Evolutionary conservation across 2,329 filamentous ascomycete species (phyloP), one percentile per base, ranked within the genome.

Genomic region (Beauveria bassiana): DNA sequence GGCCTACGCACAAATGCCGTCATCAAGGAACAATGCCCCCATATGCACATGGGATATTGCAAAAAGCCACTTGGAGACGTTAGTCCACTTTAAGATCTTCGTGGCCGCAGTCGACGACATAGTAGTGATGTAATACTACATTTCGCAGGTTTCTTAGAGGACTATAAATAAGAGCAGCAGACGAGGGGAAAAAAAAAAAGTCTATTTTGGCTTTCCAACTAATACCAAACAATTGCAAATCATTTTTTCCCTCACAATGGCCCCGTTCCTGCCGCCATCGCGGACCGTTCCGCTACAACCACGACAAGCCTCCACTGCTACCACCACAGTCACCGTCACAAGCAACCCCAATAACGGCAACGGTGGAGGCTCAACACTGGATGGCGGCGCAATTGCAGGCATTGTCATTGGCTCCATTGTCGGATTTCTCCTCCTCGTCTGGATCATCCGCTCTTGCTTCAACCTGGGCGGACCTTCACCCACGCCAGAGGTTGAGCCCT

Each of bases 331-430:
- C 24, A 58, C 67, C 12, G n/a, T 66, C 1, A 52, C 65, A 14
- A 63, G 64, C 49, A 55, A 63, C 8, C 62, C 65, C 42, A 51
- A 64, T 53, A 66, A 64, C 51, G 62, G 64, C 45, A 28, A 28
- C 28, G 28, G 28, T 12, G 62, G 64, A 7, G 57, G 64, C 2
- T 68, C 62, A n/a, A 65, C 60, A 12, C 72, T 82, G 14, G 75
- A 71, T 47, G 78, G 77, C 54, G 79, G 79, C 51, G 79, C 78
- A 52, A 81, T 82, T 55, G 79, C 78, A 0, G 79, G 79, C 51
- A 81, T 81, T 62, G 77, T 81, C 52, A 75, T 81, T 64, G 79
- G 79, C 22, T 78, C 77, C 26, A 71, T 81, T 57, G 73, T 67
- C 51, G 78, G 78, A n/a, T 66, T 78, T 46, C 69, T 81, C 14